These are phyloP conservation scores for Linanthus parryae DNA, from an alignment of 148 eudicot genomes.

Conservation along the genomic window DNA sequence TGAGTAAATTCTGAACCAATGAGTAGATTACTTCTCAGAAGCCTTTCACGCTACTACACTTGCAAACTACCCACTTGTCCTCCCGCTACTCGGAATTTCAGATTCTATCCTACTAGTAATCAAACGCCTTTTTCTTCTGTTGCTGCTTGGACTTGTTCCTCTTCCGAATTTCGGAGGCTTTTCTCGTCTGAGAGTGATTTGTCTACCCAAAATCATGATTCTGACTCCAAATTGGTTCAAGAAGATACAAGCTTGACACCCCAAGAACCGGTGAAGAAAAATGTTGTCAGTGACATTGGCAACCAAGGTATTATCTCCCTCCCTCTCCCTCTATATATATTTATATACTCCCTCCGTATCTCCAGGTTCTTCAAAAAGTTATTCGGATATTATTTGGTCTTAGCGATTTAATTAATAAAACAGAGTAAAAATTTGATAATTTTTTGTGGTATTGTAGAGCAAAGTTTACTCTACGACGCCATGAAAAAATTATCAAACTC, in stretches of 20 bases:
- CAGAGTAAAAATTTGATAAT: neutral
- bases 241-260: conserved; percentile 16
- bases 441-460: neutral
- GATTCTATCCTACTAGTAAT: conserved; percentile 11
- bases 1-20: too few relatives aligned
- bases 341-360: neutral
- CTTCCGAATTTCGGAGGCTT: conserved; percentile 17
- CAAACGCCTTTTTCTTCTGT: conserved; percentile 8
- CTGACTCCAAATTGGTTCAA: conserved; percentile 12
- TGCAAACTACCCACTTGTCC: conserved; percentile 18
- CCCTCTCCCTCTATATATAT: neutral
- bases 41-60: too few relatives aligned
- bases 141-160: conserved; percentile 3
- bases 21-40: too few relatives aligned
- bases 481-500: too few relatives aligned
- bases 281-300: conserved; percentile 20
- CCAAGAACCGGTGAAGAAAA: conserved; percentile 14
- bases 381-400: neutral
- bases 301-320: conserved; percentile 33
- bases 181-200: conserved; percentile 42
- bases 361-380: neutral
- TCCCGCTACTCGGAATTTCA: conserved; percentile 3
- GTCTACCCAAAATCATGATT: conserved; percentile 22
- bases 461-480: too few relatives aligned
- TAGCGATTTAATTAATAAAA: neutral